Base-by-base conservation (phyloP, 2,329 filamentous ascomycete species). In the Trichoderma cornu-damae region DNA sequence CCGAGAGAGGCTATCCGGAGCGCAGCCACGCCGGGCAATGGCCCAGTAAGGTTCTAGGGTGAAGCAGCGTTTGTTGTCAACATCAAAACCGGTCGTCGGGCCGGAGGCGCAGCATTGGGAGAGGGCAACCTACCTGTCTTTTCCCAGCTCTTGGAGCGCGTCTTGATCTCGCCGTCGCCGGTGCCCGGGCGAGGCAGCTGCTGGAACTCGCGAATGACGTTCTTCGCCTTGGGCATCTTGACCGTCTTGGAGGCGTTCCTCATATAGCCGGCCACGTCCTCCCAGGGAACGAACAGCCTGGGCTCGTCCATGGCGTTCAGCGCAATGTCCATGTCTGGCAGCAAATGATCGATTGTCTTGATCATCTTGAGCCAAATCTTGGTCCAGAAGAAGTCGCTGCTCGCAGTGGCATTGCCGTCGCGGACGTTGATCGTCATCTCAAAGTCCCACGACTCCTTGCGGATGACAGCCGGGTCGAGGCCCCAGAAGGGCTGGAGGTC, bases 251-350 rank as follows among this genome's bases (percentile, higher is more conserved):
- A 72, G 32, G 83, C 83, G 58, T 77, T 75, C 44, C 73, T 67
- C 70, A 88, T 76, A 57, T 80, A 77, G 0, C 68, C 68, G 24
- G 81, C 71, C 50, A 88, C 79, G 5, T 83, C 78, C 65, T 88
- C 84, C 77, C 79, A 86, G 3, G 84, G 79, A 2, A 82, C 80
- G 11, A 87, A 77, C 7, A 88, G 65, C 24, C 85, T 76, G 37
- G 85, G 85, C 65, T 88, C 84, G 63, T 88, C 85, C 78, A 87
- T 83, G 30, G 80, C 75, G 61, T 88, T 88, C 59, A 87, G 75
- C 0, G 85, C 78, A 58, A 88, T 77, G 60, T 87, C 84, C 79
- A 88, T 84, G 63, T 88, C 84, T 1, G 85, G 85, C 14, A 88
- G 71, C 54, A 81, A 59, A 37, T 79, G 70, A 61, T 80, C 75